Evolutionary conservation across 129 eudicot species (phyloP).

Genomic region (Centaurea solstitialis): DNA sequence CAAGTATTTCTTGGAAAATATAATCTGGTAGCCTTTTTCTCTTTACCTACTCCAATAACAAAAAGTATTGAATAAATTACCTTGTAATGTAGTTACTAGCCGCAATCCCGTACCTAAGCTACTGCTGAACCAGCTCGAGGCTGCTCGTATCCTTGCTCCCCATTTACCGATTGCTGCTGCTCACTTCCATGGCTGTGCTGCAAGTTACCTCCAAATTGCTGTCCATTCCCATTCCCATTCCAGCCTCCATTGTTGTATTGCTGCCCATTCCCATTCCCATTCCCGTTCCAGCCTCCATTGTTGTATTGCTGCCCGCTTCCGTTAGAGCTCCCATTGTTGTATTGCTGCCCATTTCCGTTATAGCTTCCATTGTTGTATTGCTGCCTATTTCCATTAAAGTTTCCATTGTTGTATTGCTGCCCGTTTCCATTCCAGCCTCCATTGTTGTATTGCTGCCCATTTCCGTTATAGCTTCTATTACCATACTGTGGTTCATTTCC

Average conservation of each 20-base stretch:
- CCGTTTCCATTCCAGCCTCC: not conserved
- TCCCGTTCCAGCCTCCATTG: too few relatives aligned
- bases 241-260: not conserved
- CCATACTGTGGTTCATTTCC: conserved; percentile 3
- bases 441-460: conserved; percentile 11
- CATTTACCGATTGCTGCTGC: conserved; percentile 13
- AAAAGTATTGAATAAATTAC: conserved; percentile 14
- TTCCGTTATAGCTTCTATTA: conserved; percentile 14
- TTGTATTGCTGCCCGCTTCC: not conserved
- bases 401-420: not conserved
- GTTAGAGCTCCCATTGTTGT: conserved; percentile 1
- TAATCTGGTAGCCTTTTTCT: conserved; percentile 5
- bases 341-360: conserved; percentile 6
- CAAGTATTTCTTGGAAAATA: conserved; percentile 12
- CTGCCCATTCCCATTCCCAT: not conserved
- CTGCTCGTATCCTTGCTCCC: conserved; percentile 32
- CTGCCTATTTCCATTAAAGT: not conserved
- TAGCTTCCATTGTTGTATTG: not conserved
- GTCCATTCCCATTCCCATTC: not conserved
- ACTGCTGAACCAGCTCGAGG: conserved; percentile 25
- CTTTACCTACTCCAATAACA: conserved; percentile 8
- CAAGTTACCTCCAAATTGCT: not conserved
- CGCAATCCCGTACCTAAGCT: conserved; percentile 6
- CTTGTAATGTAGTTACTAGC: conserved; percentile 15
- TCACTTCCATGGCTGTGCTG: not conserved